phyloP scores from a whole-genome alignment of 352 stramenopile genomes.

The Globisporangium yorkense region DNA sequence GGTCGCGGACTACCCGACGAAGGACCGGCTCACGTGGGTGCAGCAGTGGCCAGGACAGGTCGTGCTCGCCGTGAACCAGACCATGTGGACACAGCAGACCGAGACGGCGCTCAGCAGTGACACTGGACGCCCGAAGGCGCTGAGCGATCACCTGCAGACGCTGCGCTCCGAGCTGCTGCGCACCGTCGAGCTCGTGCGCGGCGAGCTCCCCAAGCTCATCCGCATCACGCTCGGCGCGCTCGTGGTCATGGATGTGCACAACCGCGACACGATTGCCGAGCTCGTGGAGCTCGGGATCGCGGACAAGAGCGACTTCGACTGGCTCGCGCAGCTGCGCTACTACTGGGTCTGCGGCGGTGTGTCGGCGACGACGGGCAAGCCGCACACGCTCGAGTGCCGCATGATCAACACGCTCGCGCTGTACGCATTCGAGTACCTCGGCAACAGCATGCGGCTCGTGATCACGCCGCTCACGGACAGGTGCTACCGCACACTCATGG shows the following conservation, averaged over 20 bases:
- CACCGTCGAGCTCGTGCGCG: slow-evolving; percentile 90
- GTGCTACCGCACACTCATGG: slow-evolving; percentile 91
- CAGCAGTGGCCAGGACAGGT: slow-evolving; percentile 91
- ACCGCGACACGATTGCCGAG: slow-evolving; percentile 91
- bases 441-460: slow-evolving; percentile 89
- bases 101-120: slow-evolving; percentile 53
- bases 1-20: slow-evolving; percentile 82
- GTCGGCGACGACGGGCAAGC: slow-evolving; percentile 86
- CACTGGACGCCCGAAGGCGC: slow-evolving; percentile 24
- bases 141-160: slow-evolving; percentile 62
- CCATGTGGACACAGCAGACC: slow-evolving; percentile 86
- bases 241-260: slow-evolving; percentile 95
- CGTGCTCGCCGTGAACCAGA: slow-evolving; percentile 91
- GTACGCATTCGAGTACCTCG: slow-evolving; percentile 92
- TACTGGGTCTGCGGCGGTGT: slow-evolving; percentile 85
- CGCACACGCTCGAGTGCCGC: slow-evolving; percentile 76
- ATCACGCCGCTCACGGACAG: slow-evolving; percentile 91
- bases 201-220: slow-evolving; percentile 90
- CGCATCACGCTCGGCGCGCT: slow-evolving; percentile 88
- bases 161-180: slow-evolving; percentile 74
- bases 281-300: slow-evolving; percentile 76
- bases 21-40: slow-evolving; percentile 88
- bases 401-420: slow-evolving; percentile 92
- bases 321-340: slow-evolving; percentile 91
- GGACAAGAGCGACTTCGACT: slow-evolving; percentile 90